Evolutionary conservation across 176 grass and related monocot species (phyloP).

Genomic region (Zea luxurians): DNA sequence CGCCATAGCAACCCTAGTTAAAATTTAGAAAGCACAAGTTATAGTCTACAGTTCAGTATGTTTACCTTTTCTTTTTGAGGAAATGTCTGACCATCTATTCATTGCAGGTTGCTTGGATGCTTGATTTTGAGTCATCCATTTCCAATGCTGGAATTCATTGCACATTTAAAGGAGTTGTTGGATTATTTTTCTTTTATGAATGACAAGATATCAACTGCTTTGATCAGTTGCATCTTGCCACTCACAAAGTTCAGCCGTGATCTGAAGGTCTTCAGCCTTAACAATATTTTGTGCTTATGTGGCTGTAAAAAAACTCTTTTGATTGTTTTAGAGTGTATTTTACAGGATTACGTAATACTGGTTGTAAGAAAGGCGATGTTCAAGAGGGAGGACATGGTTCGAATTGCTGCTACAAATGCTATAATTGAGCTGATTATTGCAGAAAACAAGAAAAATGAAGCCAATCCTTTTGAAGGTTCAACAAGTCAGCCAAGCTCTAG

Average conservation of each 20-base stretch:
- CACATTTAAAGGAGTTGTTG: conserved; percentile 81
- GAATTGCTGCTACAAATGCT: conserved; percentile 70
- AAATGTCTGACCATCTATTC: neutral
- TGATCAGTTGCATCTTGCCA: conserved; percentile 74
- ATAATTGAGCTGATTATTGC: conserved; percentile 69
- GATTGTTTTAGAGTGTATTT: conserved; percentile 34
- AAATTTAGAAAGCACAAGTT: conserved; percentile 9
- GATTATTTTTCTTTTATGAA: conserved; percentile 86
- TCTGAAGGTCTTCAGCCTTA: conserved; percentile 60
- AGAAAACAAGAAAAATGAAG: conserved; percentile 54
- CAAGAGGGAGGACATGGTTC: conserved; percentile 67
- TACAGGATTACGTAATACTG: conserved; percentile 88
- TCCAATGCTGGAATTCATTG: conserved; percentile 65
- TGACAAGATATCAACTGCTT: conserved; percentile 59
- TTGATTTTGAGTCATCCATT: conserved; percentile 62
- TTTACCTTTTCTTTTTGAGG: neutral
- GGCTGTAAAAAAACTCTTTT: neutral
- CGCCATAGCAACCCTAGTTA: conserved; percentile 2
- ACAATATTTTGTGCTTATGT: conserved; percentile 18
- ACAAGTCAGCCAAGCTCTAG: conserved; percentile 87
- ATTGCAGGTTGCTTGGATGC: conserved; percentile 57
- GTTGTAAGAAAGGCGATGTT: conserved; percentile 95
- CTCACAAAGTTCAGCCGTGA: conserved; percentile 68
- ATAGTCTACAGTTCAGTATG: neutral
- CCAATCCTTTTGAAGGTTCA: conserved; percentile 59